These are phyloP conservation scores for Kwoniella europaea DNA, from an alignment of 768 basidiomycete genomes.

Conservation along the genomic window DNA sequence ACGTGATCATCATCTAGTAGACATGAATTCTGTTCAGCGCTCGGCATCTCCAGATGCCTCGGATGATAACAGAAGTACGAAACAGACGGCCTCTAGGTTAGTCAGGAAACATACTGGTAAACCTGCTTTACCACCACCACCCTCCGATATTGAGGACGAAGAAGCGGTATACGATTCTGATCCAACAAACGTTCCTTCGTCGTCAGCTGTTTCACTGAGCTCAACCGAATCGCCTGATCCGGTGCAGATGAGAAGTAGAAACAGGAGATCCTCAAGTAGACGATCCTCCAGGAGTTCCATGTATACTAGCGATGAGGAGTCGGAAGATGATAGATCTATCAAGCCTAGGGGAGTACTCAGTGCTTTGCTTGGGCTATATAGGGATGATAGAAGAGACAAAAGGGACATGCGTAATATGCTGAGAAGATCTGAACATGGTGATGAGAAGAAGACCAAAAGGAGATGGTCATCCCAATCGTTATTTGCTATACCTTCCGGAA, in stretches of 20 bases:
- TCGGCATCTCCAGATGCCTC: neutral
- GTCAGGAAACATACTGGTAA: conserved; percentile 30
- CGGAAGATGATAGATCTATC: conserved; percentile 9
- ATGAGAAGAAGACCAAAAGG: neutral
- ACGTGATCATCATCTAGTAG: conserved; percentile 20
- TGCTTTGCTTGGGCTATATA: conserved; percentile 23
- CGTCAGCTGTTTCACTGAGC: conserved; percentile 9
- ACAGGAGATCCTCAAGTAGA: conserved; percentile 15
- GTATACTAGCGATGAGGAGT: conserved; percentile 7
- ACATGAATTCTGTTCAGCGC: conserved; percentile 16
- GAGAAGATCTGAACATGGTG: neutral
- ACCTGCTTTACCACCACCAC: neutral
- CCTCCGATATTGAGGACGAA: neutral
- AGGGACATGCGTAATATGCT: conserved; percentile 8
- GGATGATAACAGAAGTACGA: neutral
- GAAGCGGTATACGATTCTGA: conserved; percentile 9
- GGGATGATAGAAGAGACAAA: conserved; percentile 14
- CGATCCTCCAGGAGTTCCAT: conserved; percentile 15
- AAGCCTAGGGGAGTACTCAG: conserved; percentile 24
- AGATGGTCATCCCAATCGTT: conserved; percentile 22
- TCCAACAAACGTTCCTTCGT: conserved; percentile 9
- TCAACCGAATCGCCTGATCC: conserved; percentile 11
- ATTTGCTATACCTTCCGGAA: conserved; percentile 18
- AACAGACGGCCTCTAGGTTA: conserved; percentile 14
- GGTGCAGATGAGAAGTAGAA: neutral